Percentiles rank a stretch among this genome's conserved stretches.
phyloP scores from a whole-genome alignment of 2,329 filamentous ascomycete genomes.

The Apiospora rasikravindrae region DNA sequence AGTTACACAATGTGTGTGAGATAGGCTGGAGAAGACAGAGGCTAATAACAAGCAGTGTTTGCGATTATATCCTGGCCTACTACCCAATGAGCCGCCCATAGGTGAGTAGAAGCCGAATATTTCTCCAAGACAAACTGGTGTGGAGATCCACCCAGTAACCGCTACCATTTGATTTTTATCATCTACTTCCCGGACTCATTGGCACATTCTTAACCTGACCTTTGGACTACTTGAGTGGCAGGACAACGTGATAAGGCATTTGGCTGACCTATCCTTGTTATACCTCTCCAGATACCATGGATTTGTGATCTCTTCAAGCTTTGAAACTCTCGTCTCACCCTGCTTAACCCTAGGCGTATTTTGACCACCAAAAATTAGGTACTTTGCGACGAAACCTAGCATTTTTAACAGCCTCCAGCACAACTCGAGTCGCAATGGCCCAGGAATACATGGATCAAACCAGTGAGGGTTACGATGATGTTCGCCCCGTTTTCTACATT shows the following conservation, averaged over 20 bases:
- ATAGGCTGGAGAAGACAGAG: background rate
- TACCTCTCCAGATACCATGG: background rate
- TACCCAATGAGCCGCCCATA: background rate
- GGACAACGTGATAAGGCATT: background rate
- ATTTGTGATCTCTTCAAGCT: background rate
- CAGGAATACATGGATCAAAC: conserved; percentile 7
- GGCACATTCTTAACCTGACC: background rate
- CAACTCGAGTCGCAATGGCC: background rate
- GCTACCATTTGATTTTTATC: background rate
- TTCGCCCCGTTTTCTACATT: conserved; percentile 65
- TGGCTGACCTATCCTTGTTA: background rate
- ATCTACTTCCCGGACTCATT: background rate
- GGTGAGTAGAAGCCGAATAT: background rate
- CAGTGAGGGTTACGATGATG: conserved; percentile 46
- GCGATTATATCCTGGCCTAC: background rate
- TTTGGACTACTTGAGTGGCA: background rate
- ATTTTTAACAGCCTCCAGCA: background rate
- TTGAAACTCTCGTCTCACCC: background rate
- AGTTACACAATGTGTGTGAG: background rate
- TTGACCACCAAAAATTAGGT: conserved; percentile 5
- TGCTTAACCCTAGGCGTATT: background rate
- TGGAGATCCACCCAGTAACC: background rate
- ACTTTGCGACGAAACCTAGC: background rate
- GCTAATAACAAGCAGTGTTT: background rate
- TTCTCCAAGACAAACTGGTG: conserved; percentile 4